phyloP scores from a whole-genome alignment of 1,284 basidiomycete genomes.

The Rhodotorula sp. region DNA sequence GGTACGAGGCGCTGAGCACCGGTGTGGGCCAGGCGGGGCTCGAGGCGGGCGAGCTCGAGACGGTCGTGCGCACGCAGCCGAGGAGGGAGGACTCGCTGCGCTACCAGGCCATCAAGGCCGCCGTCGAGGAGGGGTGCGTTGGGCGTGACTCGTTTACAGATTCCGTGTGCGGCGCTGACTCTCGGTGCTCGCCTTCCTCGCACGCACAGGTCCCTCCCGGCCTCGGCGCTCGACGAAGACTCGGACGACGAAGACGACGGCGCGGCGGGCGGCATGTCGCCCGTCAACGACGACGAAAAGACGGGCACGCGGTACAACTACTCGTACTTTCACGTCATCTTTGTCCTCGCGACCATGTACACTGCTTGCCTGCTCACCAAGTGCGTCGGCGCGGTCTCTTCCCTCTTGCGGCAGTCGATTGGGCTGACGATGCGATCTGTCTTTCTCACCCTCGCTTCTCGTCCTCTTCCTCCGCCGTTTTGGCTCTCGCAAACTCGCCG shows the following conservation, averaged over 20 bases:
- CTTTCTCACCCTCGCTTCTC: too few relatives aligned
- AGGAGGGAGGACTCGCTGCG: conserved; percentile 80
- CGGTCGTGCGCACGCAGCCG: conserved; percentile 5
- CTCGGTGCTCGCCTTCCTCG: background rate
- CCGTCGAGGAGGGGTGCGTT: conserved; percentile 85
- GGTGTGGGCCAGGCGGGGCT: background rate
- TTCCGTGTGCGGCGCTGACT: background rate
- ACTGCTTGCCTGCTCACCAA: conserved; percentile 98
- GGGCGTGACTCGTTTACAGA: background rate
- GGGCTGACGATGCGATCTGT: background rate
- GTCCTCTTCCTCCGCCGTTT: background rate
- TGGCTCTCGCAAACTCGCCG: background rate
- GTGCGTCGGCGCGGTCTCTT: conserved; percentile 52
- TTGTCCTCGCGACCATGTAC: conserved; percentile 95
- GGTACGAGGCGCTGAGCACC: conserved; percentile 62
- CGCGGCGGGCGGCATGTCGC: conserved; percentile 60
- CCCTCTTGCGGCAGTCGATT: background rate
- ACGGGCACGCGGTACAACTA: conserved; percentile 98
- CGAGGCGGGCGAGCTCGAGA: background rate
- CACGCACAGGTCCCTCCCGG: conserved; percentile 62
- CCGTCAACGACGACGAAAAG: conserved; percentile 81
- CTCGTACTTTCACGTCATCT: conserved; percentile 98
- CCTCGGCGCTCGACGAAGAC: conserved; percentile 72
- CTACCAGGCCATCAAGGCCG: conserved; percentile 92
- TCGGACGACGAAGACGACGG: conserved; percentile 68